Evolutionary conservation across 2,329 filamentous ascomycete genomes (phyloP).

Genomic region (Trichoderma polysporum): DNA sequence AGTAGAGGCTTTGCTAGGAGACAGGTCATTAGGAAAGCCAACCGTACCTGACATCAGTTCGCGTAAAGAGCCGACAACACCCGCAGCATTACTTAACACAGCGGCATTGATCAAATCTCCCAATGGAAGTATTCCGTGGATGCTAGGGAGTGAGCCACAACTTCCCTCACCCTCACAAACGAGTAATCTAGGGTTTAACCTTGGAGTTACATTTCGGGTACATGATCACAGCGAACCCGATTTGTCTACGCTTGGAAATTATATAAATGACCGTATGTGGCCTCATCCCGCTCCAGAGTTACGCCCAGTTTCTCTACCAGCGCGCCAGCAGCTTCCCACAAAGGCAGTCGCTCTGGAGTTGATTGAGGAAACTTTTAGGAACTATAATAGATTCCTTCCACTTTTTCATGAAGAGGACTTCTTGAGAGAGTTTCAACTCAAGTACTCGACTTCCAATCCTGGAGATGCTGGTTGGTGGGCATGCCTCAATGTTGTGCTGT

Average conservation of each 20-base stretch:
- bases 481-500: conserved; percentile 11
- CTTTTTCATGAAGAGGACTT: conserved; percentile 8
- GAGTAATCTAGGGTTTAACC: not conserved
- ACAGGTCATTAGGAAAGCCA: not conserved
- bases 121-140: not conserved
- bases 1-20: conserved; percentile 3
- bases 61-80: not conserved
- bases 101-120: not conserved
- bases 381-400: conserved; percentile 8
- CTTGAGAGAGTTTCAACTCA: conserved; percentile 9
- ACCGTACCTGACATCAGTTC: not conserved
- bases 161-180: not conserved
- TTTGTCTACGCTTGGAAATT: not conserved
- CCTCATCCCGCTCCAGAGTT: not conserved
- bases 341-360: not conserved
- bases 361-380: conserved; percentile 1
- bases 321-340: not conserved
- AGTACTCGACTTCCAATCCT: not conserved
- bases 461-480: conserved; percentile 7
- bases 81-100: not conserved
- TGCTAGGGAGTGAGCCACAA: not conserved
- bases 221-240: not conserved
- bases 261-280: not conserved
- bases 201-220: not conserved
- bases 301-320: not conserved